A percentile compares a stretch with the other conserved stretches of the same genome.
phyloP scores from a whole-genome alignment of 2,329 filamentous ascomycete species.

The Xylariaceae sp. region DNA sequence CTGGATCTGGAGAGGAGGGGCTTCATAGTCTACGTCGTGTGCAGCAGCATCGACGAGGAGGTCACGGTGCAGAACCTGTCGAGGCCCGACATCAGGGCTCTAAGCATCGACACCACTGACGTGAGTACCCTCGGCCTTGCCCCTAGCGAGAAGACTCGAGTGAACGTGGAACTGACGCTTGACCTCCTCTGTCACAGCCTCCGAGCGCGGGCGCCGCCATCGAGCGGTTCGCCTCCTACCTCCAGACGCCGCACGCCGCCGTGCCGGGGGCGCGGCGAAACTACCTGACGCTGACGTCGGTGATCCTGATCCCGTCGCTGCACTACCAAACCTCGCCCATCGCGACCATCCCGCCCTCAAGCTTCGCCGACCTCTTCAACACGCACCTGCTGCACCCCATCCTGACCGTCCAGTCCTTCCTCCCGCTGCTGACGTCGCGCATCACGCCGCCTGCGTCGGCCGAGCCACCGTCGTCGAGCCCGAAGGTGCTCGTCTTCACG shows the following conservation, averaged over 20 bases:
- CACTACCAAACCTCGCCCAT: conserved; percentile 78
- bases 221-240: conserved; percentile 61
- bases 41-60: conserved; percentile 79
- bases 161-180: background rate
- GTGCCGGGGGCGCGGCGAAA: conserved; percentile 70
- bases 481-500: conserved; percentile 68
- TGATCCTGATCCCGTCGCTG: conserved; percentile 76
- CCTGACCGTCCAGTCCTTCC: conserved; percentile 78
- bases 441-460: conserved; percentile 34
- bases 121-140: conserved; percentile 39
- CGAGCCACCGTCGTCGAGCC: conserved; percentile 29
- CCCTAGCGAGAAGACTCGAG: background rate
- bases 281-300: conserved; percentile 65
- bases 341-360: conserved; percentile 74
- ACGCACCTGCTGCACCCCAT: conserved; percentile 87
- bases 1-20: conserved; percentile 84
- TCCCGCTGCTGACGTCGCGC: conserved; percentile 65
- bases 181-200: conserved; percentile 40
- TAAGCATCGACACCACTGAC: conserved; percentile 77
- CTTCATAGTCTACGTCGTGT: conserved; percentile 89
- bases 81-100: conserved; percentile 72
- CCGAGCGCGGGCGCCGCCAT: conserved; percentile 61
- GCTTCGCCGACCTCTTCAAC: conserved; percentile 85
- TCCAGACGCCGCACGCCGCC: conserved; percentile 68
- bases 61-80: conserved; percentile 66